Percentiles rank a stretch among this genome's conserved stretches.
Evolutionary conservation across 2,329 filamentous ascomycete species (phyloP).

Genomic region (Alternaria postmessia): DNA sequence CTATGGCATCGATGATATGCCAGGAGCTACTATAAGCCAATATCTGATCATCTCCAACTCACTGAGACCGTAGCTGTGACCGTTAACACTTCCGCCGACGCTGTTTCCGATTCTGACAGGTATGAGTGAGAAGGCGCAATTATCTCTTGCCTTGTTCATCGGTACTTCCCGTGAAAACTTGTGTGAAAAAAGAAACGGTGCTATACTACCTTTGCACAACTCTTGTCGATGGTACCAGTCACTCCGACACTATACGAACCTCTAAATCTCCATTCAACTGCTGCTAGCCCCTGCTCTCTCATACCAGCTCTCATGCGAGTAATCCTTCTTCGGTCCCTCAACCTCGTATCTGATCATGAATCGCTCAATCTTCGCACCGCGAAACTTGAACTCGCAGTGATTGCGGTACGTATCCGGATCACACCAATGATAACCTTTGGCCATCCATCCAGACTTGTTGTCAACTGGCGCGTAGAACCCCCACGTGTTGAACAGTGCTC

Average conservation of each 20-base stretch:
- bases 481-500: constrained; percentile 80
- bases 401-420: constrained; percentile 76
- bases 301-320: constrained; percentile 57
- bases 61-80: not conserved
- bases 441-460: constrained; percentile 62
- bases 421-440: constrained; percentile 74
- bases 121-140: not conserved
- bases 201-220: not conserved
- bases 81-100: not conserved
- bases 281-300: constrained; percentile 20
- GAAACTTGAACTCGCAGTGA: constrained; percentile 69
- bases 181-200: not conserved
- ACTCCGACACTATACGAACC: not conserved
- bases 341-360: constrained; percentile 68
- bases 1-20: not conserved
- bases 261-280: not conserved
- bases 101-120: too few species aligned
- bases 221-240: not conserved
- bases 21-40: not conserved
- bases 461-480: constrained; percentile 60
- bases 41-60: not conserved
- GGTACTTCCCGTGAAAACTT: not conserved
- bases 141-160: not conserved
- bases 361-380: constrained; percentile 31
- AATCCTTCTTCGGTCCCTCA: constrained; percentile 77